These are phyloP conservation scores for Candida boleticola DNA, from an alignment of 805 yeast species.

Conservation along the genomic window DNA sequence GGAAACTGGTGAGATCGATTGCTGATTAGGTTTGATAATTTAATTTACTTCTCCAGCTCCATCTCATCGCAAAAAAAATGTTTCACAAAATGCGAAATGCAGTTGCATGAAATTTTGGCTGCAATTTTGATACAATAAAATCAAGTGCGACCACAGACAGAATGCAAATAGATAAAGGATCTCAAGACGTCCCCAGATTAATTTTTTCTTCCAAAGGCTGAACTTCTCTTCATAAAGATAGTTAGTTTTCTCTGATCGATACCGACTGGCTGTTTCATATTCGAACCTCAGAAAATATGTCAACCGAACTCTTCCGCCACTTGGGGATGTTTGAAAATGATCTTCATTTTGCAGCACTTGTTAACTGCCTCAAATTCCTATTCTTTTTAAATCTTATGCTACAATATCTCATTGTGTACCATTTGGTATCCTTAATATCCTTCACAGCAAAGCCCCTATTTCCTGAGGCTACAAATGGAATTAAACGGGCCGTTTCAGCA, in stretches of 20 bases:
- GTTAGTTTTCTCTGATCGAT: too few species aligned
- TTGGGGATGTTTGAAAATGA: constrained; percentile 24
- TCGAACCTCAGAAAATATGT: too few species aligned
- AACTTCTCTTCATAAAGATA: too few species aligned
- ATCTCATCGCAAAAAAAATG: constrained; percentile 5
- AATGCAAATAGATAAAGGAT: too few species aligned
- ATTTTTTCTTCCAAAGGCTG: too few species aligned
- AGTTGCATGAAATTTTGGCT: not conserved
- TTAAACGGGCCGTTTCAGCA: constrained; percentile 16
- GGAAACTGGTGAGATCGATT: too few species aligned
- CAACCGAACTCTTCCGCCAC: constrained; percentile 30
- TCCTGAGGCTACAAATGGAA: constrained; percentile 19
- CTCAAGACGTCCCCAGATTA: too few species aligned
- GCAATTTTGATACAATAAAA: too few species aligned
- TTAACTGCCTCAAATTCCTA: constrained; percentile 15
- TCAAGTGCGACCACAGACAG: too few species aligned
- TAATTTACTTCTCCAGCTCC: too few species aligned
- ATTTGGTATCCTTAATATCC: constrained; percentile 15
- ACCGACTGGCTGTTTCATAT: too few species aligned
- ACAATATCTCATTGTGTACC: constrained; percentile 16
- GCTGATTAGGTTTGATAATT: too few species aligned
- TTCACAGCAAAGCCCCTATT: constrained; percentile 11
- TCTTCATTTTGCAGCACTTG: constrained; percentile 9
- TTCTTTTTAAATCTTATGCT: constrained; percentile 15
- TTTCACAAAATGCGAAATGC: constrained; percentile 1